Evolutionary conservation across 2,329 filamentous ascomycete species (phyloP).

Genomic region (Pseudocercospora crystallina): DNA sequence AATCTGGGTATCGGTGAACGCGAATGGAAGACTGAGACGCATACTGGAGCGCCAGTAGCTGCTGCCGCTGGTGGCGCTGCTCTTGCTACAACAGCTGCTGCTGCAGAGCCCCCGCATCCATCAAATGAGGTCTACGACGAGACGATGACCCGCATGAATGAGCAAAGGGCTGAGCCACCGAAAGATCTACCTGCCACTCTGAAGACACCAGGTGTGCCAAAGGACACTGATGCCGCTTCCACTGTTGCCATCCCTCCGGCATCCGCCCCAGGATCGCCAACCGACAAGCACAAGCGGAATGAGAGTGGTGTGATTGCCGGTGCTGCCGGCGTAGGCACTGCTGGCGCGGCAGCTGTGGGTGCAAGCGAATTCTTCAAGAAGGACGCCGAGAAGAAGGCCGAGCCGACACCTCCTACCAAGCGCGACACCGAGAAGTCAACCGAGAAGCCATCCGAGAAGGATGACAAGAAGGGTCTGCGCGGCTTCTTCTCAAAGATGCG

Average conservation of each 20-base stretch:
- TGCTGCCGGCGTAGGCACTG: conserved; percentile 3
- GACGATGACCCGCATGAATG: conserved; percentile 11
- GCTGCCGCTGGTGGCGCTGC: not conserved
- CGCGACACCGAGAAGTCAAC: conserved; percentile 3
- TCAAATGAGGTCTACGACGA: conserved; percentile 7
- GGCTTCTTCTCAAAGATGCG: conserved; percentile 33
- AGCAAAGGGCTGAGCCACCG: conserved; percentile 13
- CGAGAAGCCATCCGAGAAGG: conserved; percentile 15
- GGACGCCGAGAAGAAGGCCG: conserved; percentile 1
- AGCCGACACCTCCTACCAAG: conserved; percentile 6
- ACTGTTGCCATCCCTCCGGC: conserved; percentile 10
- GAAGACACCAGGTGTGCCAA: conserved; percentile 16
- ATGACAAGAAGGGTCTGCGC: conserved; percentile 28
- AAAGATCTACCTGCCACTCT: conserved; percentile 1
- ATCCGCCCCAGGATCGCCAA: conserved; percentile 7
- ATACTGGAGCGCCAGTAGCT: not conserved
- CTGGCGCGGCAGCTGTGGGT: not conserved
- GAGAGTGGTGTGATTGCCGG: conserved; percentile 1
- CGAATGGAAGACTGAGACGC: too few relatives aligned
- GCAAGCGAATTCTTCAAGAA: conserved; percentile 8
- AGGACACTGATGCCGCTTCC: conserved; percentile 11
- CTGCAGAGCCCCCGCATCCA: conserved; percentile 8
- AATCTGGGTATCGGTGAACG: too few relatives aligned
- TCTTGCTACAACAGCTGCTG: not conserved
- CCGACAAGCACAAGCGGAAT: not conserved